Conservation (phyloP, 1,139 yeast genomes). For the Zygosaccharomyces sapae region DNA sequence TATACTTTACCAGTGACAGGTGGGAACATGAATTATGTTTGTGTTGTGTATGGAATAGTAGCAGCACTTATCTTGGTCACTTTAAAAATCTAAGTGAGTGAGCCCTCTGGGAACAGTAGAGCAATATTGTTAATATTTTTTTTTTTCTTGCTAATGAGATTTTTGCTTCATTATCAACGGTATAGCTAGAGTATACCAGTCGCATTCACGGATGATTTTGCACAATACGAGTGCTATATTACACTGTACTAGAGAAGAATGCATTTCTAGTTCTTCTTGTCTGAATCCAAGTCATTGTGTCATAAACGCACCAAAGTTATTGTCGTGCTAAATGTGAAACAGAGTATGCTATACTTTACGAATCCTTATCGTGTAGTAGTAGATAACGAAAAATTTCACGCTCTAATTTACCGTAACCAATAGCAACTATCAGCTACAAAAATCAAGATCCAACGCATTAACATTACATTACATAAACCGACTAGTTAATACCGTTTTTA, state of each 20-base stretch:
- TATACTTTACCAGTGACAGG: constrained; percentile 44
- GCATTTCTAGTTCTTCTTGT: no score
- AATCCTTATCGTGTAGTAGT: no score
- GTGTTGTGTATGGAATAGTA: constrained; percentile 42
- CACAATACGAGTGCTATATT: no score
- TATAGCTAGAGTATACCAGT: no score
- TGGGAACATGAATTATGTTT: constrained; percentile 46
- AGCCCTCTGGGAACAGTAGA: neutral
- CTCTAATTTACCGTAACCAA: neutral
- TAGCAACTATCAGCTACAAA: neutral
- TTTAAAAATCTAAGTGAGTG: neutral
- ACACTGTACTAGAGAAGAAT: no score
- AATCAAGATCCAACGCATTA: neutral
- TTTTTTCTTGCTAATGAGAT: neutral
- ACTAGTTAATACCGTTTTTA: no score
- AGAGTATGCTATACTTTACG: no score
- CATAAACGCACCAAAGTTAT: no score
- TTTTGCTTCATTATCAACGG: neutral
- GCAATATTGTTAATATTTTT: neutral
- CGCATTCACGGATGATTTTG: no score
- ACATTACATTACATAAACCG: neutral
- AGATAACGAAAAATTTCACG: neutral
- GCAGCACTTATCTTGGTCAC: constrained; percentile 11
- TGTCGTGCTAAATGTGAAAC: no score
- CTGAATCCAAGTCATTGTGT: no score